Base-by-base conservation (phyloP, 2,329 filamentous ascomycete species). In the Trichoderma guizhouense region DNA sequence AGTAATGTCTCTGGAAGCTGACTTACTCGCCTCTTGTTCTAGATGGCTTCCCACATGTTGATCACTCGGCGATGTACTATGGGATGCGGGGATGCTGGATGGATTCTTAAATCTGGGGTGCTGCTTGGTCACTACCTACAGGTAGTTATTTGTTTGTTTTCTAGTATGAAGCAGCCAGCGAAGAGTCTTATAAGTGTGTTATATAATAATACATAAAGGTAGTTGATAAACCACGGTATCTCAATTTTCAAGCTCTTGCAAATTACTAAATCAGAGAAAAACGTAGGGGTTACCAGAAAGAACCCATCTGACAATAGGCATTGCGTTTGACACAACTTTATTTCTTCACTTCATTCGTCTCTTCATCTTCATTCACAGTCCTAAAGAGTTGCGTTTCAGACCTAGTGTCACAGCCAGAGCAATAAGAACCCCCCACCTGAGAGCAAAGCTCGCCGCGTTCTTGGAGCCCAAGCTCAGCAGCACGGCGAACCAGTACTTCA, bases 401-500 rank as follows among this genome's bases (percentile, higher is more conserved):
- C 80, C 76, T 72, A 82, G 74, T 53, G 79, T 74, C 36, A 79
- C 79, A 71, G 82, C 77, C 72, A 86, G 73, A 26, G 85, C 81
- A 71, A 86, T 63, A 26, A 85, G 75, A 71, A 81, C 47, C 65
- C 78, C 75, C 87, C 88, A 90, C 76, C 87, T 82, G 70, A 86
- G 11, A 69, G 88, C 83, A 79, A 84, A 84, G 80, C 84, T 84
- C 82, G 85, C 85, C 34, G 79, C 80, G 72, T 82, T 81, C 72
- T 82, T 82, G 34, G 84, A 83, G 43, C 89, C 89, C 51, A 90
- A 82, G 8, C 85, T 81, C 21, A 87, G 73, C 39, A 90, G 69
- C 53, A 90, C 77, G 72, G 82, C 78, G 24, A 85, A 2, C 86
- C 88, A 91, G 79, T 90, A 90, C 55, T 78, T 80, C 5, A 88